Base-by-base conservation (phyloP, 495 filamentous ascomycete species). In the Annulohypoxylon maeteangense region DNA sequence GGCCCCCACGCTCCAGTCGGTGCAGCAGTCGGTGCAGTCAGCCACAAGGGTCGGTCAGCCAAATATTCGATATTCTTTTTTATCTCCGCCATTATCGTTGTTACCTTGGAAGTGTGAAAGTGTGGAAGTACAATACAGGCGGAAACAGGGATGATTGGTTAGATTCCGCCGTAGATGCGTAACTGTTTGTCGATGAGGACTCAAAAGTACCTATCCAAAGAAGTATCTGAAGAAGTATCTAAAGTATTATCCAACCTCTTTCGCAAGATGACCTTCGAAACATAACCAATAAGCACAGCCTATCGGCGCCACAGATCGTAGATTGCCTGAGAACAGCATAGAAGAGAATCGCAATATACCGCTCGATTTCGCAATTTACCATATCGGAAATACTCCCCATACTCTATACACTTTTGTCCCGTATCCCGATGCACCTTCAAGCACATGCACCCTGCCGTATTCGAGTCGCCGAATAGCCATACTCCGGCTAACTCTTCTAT, bases 361-460 rank as follows among this genome's bases (percentile, higher is more conserved):
- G 22, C 59, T 64, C 36, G 38, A 54, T 58, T 68, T 50, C 8
- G 12, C 42, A 48, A 67, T 67, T 36, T 60, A 47, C 11, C 42
- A 61, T 32, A 61, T 68, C 60, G 38, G 65, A 44, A 42, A 60
- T 11, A 25, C 27, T 54, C 48, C 48, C 68, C 45, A 63, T 53
- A 29, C 18, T 48, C 48, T 62, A 48, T 38, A 27, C 57, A 2
- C 27, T 29, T 29, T 48, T 29, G 62, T 57, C 48, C 48, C 62
- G 64, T 65, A 68, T 61, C 32, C 60, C 61, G 70, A 72, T 23
- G 70, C 70, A 72, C 54, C 42, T 59, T 32, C 25, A 58, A 38
- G 63, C 69, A 58, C 53, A 68, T 72, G 65, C 70, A 72, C 53
- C 34, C 45, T 65, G 38, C 70, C 70, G 70, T 57, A 31, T 34